A percentile compares a stretch with the other conserved stretches of the same genome.
Conservation (phyloP, 2,329 filamentous ascomycete species). For the Onygenales sp. region DNA sequence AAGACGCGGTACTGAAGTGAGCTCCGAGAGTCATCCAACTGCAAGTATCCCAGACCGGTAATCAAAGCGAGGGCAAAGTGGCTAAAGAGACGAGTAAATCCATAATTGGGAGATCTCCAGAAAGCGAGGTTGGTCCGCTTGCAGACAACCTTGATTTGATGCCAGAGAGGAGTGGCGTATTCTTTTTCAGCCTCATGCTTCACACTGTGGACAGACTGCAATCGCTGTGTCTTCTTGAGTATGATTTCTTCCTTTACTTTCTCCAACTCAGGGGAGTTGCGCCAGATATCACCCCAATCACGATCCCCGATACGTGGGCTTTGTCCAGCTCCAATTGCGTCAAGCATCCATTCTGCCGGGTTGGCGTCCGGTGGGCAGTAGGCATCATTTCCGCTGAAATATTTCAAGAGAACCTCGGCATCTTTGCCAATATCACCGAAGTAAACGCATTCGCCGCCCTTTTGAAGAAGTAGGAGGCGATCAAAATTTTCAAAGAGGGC, state of each 20-base stretch:
- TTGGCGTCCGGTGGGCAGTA: constrained; percentile 55
- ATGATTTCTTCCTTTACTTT: constrained; percentile 54
- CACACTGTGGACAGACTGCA: constrained; percentile 32
- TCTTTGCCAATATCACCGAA: constrained; percentile 58
- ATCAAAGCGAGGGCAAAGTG: constrained; percentile 70
- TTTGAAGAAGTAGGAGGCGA: constrained; percentile 53
- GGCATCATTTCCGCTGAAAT: constrained; percentile 58
- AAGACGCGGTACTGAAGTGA: constrained; percentile 81
- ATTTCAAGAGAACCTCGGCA: constrained; percentile 47
- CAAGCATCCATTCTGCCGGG: constrained; percentile 67
- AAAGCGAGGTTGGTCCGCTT: constrained; percentile 66
- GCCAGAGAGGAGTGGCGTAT: constrained; percentile 69
- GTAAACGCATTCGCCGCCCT: constrained; percentile 58
- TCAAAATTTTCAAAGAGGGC: constrained; percentile 87
- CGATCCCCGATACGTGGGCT: constrained; percentile 60
- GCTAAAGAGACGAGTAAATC: constrained; percentile 79
- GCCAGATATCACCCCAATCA: constrained; percentile 46
- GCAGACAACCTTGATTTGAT: constrained; percentile 70
- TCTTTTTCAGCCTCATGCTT: constrained; percentile 53
- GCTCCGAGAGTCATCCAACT: constrained; percentile 64
- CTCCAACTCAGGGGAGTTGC: constrained; percentile 45
- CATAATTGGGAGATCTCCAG: constrained; percentile 82
- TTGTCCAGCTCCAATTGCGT: constrained; percentile 55
- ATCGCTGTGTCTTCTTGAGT: constrained; percentile 51
- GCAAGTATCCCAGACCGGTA: constrained; percentile 69